Conservation (phyloP, 768 basidiomycete genomes). For the Rhizopogon sp. region DNA sequence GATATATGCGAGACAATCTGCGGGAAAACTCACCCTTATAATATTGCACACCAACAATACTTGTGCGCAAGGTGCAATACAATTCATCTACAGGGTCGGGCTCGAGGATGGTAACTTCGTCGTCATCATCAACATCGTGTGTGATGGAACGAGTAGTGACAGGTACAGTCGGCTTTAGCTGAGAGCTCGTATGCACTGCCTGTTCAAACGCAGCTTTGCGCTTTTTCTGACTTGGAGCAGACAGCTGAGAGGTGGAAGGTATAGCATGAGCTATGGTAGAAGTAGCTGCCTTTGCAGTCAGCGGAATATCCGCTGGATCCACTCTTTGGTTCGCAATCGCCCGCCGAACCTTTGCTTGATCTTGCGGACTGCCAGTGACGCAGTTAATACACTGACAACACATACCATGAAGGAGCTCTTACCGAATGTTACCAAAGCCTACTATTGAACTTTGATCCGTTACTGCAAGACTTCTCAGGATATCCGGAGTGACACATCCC, state of each 20-base stretch:
- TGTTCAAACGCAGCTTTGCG: constrained; percentile 33
- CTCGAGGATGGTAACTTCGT: constrained; percentile 36
- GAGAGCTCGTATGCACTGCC: constrained; percentile 9
- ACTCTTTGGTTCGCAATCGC: constrained; percentile 54
- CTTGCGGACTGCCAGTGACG: constrained; percentile 38
- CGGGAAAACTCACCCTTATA: constrained; percentile 48
- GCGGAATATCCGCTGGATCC: constrained; percentile 54
- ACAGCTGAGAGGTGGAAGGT: not conserved
- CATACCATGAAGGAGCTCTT: constrained; percentile 8
- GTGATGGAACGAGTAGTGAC: not conserved
- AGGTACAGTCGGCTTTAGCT: constrained; percentile 10
- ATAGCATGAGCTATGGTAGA: constrained; percentile 4
- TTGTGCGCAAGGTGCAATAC: constrained; percentile 52
- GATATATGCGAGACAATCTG: not conserved
- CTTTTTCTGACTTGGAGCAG: constrained; percentile 33
- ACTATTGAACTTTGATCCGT: constrained; percentile 36
- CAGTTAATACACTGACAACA: not conserved
- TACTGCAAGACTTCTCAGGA: constrained; percentile 45
- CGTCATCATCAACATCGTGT: constrained; percentile 32
- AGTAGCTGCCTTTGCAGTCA: constrained; percentile 28
- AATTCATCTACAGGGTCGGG: constrained; percentile 61
- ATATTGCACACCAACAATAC: constrained; percentile 81
- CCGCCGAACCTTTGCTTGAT: constrained; percentile 56
- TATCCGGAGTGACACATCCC: constrained; percentile 66
- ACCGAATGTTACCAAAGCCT: constrained; percentile 54